These are phyloP conservation scores for Wickerhamiella cacticola DNA, from an alignment of 805 yeast genomes.

Conservation along the genomic window DNA sequence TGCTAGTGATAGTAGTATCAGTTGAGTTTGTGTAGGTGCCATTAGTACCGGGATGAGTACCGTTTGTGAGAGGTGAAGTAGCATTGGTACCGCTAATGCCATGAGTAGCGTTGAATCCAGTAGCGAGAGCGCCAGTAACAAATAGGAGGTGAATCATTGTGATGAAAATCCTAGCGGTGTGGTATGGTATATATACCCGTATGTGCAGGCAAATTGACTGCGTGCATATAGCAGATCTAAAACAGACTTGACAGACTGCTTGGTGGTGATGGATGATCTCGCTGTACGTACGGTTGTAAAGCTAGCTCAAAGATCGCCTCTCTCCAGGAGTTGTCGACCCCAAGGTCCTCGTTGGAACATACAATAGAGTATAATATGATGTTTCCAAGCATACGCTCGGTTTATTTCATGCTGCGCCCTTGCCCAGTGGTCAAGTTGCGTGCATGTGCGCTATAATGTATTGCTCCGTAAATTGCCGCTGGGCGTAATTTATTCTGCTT, in stretches of 20 bases:
- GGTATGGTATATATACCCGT: not conserved
- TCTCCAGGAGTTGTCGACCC: no score
- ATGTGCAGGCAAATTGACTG: not conserved
- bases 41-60: not conserved
- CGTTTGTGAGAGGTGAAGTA: not conserved
- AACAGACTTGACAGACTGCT: not conserved
- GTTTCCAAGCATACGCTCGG: no score
- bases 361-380: no score
- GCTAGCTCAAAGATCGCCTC: no score
- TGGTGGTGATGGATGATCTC: no score
- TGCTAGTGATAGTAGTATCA: constrained; percentile 6
- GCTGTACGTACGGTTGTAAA: no score
- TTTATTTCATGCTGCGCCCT: no score
- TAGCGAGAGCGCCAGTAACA: constrained; percentile 1
- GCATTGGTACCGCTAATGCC: not conserved
- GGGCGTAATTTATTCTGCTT: no score
- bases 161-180: not conserved
- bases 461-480: no score
- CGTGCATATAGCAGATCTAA: not conserved
- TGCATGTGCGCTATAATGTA: no score
- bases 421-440: no score
- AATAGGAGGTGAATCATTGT: not conserved
- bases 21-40: not conserved
- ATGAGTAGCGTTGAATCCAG: not conserved
- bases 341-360: no score